Conservation (phyloP, 2,329 filamentous ascomycete species). For the Ceratocystis diversiconidia region DNA sequence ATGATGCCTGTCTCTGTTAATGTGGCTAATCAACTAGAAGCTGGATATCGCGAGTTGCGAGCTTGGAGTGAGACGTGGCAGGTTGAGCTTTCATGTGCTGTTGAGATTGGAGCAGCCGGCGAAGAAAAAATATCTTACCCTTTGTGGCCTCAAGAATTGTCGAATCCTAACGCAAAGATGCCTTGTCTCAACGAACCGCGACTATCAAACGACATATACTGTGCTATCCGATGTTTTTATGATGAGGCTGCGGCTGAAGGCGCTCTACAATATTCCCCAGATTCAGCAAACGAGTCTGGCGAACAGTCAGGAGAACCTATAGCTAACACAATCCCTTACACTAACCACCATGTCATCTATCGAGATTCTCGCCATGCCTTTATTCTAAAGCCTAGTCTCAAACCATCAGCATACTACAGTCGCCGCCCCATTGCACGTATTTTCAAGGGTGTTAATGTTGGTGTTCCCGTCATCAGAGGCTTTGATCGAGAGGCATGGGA, state of each 20-base stretch:
- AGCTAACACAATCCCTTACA: slow-evolving; percentile 43
- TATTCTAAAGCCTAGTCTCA: slow-evolving; percentile 70
- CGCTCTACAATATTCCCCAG: slow-evolving; percentile 19
- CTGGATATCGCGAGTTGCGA: slow-evolving; percentile 73
- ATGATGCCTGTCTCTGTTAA: slow-evolving; percentile 78
- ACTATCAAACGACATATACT: slow-evolving; percentile 42
- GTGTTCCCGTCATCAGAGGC: slow-evolving; percentile 75
- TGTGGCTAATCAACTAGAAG: slow-evolving; percentile 82
- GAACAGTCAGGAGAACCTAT: slow-evolving; percentile 23
- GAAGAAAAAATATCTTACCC: slow-evolving; percentile 82
- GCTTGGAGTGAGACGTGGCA: slow-evolving; percentile 88
- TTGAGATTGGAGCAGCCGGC: slow-evolving; percentile 76
- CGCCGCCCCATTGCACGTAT: slow-evolving; percentile 72
- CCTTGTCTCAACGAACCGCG: slow-evolving; percentile 24
- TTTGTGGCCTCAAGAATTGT: slow-evolving; percentile 50
- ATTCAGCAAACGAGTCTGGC: slow-evolving; percentile 12
- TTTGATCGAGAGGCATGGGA: slow-evolving; percentile 72
- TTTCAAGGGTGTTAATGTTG: slow-evolving; percentile 66
- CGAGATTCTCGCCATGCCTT: slow-evolving; percentile 64
- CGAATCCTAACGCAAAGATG: slow-evolving; percentile 17
- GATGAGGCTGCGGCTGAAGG: slow-evolving; percentile 46
- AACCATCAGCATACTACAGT: slow-evolving; percentile 73
- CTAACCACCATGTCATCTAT: slow-evolving; percentile 73
- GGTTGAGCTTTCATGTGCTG: slow-evolving; percentile 77
- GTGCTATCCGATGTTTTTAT: slow-evolving; percentile 43